These are phyloP conservation scores for Boletus hoseneyae DNA, from an alignment of 1,284 basidiomycete species.

Conservation along the genomic window DNA sequence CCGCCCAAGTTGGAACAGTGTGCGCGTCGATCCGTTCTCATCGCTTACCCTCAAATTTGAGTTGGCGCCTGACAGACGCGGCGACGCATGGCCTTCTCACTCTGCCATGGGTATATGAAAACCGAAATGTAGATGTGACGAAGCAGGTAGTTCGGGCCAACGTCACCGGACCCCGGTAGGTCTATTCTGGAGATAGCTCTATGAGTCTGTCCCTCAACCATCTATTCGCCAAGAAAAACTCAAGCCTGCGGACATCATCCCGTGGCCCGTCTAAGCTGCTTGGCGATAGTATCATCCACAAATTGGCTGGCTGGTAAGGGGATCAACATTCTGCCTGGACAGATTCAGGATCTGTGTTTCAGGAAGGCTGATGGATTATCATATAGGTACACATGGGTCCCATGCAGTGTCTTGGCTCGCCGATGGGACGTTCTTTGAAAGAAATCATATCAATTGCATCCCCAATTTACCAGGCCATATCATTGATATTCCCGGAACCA, in stretches of 20 bases:
- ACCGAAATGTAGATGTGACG: no score
- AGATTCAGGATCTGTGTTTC: background rate
- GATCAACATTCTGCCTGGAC: background rate
- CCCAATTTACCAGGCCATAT: background rate
- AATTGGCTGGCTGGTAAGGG: no score
- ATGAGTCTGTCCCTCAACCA: background rate
- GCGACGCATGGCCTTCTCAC: background rate
- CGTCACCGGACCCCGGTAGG: background rate
- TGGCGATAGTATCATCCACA: background rate
- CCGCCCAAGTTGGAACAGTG: background rate
- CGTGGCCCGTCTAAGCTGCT: background rate
- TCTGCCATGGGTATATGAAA: background rate
- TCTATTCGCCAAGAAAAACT: background rate
- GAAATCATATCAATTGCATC: constrained; percentile 1
- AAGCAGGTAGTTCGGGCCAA: background rate
- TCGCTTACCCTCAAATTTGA: background rate
- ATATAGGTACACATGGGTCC: background rate
- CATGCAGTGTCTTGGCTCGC: background rate
- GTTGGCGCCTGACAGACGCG: background rate
- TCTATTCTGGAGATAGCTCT: constrained; percentile 1
- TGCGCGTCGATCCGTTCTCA: background rate
- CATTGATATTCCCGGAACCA: constrained; percentile 6
- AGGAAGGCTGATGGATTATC: background rate
- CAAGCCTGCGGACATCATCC: background rate
- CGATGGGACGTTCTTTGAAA: background rate